Conservation (phyloP, 148 eudicot species). For the Limonium bicolor region DNA sequence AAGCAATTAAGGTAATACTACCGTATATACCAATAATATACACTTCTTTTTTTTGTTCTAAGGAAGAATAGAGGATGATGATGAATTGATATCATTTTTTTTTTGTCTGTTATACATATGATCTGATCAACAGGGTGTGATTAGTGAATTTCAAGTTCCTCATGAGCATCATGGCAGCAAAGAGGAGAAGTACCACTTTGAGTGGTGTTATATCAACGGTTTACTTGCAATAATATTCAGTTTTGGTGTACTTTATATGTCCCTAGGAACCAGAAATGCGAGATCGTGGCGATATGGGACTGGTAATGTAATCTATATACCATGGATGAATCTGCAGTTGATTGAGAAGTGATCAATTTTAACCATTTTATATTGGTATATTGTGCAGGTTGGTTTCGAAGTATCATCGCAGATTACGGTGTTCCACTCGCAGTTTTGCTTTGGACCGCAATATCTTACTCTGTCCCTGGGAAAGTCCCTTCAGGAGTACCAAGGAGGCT, state of each 20-base stretch:
- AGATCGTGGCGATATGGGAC: constrained; percentile 75
- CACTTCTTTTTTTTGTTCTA: neutral
- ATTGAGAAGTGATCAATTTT: too few species aligned
- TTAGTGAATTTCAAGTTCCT: constrained; percentile 46
- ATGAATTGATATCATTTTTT: too few species aligned
- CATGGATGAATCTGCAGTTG: too few species aligned
- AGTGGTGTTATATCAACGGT: constrained; percentile 61
- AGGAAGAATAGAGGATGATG: too few species aligned
- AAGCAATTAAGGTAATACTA: constrained; percentile 34
- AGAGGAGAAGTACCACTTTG: constrained; percentile 25
- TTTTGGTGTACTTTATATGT: constrained; percentile 52
- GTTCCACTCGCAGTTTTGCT: constrained; percentile 59
- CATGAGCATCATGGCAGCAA: constrained; percentile 16
- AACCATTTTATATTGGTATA: too few species aligned
- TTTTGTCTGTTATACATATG: neutral
- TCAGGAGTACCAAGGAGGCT: constrained; percentile 73
- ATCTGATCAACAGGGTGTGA: constrained; percentile 35
- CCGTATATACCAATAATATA: neutral
- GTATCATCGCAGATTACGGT: constrained; percentile 80
- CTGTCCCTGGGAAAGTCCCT: constrained; percentile 39
- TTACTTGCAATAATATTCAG: constrained; percentile 49
- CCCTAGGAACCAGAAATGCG: constrained; percentile 50
- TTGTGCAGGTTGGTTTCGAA: constrained; percentile 65
- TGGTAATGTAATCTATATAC: too few species aligned
- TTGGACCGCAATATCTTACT: constrained; percentile 69